Conservation (phyloP, 1,139 yeast species). For the Protomyces lactucae-debilis region DNA sequence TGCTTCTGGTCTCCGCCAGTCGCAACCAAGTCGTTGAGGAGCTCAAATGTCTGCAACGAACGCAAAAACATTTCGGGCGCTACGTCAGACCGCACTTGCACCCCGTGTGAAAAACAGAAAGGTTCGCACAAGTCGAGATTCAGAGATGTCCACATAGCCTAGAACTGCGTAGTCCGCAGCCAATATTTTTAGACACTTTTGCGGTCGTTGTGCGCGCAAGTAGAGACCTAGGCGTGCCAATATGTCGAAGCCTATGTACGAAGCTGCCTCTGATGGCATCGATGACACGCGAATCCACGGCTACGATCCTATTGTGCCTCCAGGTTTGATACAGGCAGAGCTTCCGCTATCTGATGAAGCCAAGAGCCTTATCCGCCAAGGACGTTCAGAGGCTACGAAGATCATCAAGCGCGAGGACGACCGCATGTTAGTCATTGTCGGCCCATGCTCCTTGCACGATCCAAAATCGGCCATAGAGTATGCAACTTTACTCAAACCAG, state of each 20-base stretch:
- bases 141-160: too few species aligned
- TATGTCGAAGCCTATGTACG: constrained; percentile 31
- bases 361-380: constrained; percentile 62
- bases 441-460: constrained; percentile 97
- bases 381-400: constrained; percentile 67
- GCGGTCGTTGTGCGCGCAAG: too few species aligned
- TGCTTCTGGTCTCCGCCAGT: too few species aligned
- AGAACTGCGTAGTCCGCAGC: too few species aligned
- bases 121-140: too few species aligned
- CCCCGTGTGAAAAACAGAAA: too few species aligned
- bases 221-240: neutral
- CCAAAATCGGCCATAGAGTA: constrained; percentile 83
- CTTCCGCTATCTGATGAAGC: constrained; percentile 63
- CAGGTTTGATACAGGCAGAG: constrained; percentile 89
- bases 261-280: constrained; percentile 48
- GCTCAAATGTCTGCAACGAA: neutral
- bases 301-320: constrained; percentile 94
- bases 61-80: too few species aligned
- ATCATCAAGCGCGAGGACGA: constrained; percentile 71
- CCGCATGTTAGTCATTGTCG: constrained; percentile 66
- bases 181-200: too few species aligned
- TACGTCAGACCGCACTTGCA: too few species aligned
- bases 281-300: constrained; percentile 52
- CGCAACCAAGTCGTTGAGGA: neutral
- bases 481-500: constrained; percentile 61